Conservation (phyloP, 306 rosid species). For the Vicia villosa region DNA sequence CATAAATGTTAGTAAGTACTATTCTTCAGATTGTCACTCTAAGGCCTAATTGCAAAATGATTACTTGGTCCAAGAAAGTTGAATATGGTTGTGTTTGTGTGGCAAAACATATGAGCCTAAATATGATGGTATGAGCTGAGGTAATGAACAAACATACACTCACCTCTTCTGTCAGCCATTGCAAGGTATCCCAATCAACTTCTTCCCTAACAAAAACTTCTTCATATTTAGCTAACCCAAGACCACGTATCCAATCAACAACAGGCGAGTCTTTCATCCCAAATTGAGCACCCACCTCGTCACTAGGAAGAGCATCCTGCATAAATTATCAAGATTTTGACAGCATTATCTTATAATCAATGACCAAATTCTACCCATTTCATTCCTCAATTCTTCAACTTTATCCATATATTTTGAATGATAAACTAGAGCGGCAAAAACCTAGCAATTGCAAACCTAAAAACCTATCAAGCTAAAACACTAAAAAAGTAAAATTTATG, state of each 20-base stretch:
- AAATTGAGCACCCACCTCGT: constrained; percentile 40
- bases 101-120: no score
- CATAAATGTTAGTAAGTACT: constrained; percentile 1
- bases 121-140: not conserved
- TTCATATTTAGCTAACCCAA: constrained; percentile 71
- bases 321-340: not conserved
- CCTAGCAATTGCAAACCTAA: not conserved
- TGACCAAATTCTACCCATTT: not conserved
- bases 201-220: constrained; percentile 75
- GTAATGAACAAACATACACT: constrained; percentile 18
- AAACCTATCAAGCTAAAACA: not conserved
- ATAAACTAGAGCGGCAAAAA: not conserved
- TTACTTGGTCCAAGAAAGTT: constrained; percentile 15
- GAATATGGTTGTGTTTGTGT: no score
- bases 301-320: constrained; percentile 49
- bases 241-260: constrained; percentile 61
- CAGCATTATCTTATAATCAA: not conserved
- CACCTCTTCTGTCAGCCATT: constrained; percentile 89
- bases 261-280: constrained; percentile 47
- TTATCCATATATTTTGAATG: not conserved
- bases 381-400: not conserved
- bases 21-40: constrained; percentile 16
- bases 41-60: constrained; percentile 30
- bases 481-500: not conserved
- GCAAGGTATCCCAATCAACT: constrained; percentile 78